Evolutionary conservation across 345 rosid genomes (phyloP).

Genomic region (Pugionium dolabratum): DNA sequence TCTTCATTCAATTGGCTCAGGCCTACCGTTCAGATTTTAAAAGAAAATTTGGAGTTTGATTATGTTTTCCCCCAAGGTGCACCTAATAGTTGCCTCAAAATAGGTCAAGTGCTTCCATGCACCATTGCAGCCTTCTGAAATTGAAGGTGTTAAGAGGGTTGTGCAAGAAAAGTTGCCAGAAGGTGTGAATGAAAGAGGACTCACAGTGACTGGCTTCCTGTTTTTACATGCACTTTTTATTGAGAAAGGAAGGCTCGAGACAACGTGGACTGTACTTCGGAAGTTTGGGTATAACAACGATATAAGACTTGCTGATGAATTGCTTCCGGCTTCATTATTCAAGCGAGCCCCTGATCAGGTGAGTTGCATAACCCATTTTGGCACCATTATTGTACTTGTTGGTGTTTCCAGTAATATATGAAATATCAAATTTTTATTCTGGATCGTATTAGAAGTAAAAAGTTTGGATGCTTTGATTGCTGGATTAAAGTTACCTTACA

Average conservation of each 20-base stretch:
- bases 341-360: constrained; percentile 93
- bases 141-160: constrained; percentile 87
- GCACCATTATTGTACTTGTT: constrained; percentile 3
- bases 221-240: constrained; percentile 96
- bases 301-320: constrained; percentile 82
- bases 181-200: constrained; percentile 94
- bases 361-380: constrained; percentile 14
- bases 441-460: too few relatives aligned
- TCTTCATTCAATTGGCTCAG: background rate
- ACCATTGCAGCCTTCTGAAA: constrained; percentile 95
- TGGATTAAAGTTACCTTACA: background rate
- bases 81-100: constrained; percentile 37
- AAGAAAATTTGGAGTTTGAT: constrained; percentile 7
- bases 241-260: constrained; percentile 98
- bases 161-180: constrained; percentile 90
- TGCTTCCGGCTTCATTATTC: constrained; percentile 69
- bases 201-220: constrained; percentile 91
- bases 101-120: constrained; percentile 98
- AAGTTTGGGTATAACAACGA: constrained; percentile 95
- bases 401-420: background rate
- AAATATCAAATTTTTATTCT: background rate
- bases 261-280: constrained; percentile 93
- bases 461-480: too few relatives aligned
- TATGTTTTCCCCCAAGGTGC: background rate
- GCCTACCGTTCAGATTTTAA: background rate